Base-by-base conservation (phyloP, 2,329 filamentous ascomycete genomes). In the Neoscytalidium dimidiatum region DNA sequence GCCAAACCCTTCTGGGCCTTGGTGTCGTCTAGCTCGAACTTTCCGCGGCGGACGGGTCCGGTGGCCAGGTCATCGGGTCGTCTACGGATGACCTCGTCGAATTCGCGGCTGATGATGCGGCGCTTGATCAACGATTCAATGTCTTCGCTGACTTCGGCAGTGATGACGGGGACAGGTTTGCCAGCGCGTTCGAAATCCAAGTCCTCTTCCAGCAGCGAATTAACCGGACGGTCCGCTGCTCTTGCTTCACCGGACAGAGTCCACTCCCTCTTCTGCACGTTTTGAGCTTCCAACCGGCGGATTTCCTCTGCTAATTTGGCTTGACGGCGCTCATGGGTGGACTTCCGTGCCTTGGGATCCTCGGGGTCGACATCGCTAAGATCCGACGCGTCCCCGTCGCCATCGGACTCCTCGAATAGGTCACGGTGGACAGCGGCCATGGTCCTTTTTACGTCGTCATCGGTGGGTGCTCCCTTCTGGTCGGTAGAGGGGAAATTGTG, bases 91-190 rank as follows among this genome's bases (percentile, higher is more conserved):
- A 98, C 88, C 77, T 98, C 94, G 76, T 99, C 94, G 71, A 99
- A 98, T 71, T 97, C 91, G 68, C 90, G 89, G 0, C 91, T 89
- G 14, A 98, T 81, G 70, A 99, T 97, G 57, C 95, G 90, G 43
- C 92, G 88, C 80, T 98, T 98, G 81, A 99, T 94, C 66, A 99
- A 86, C 35, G 92, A 90, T 78, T 99, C 95, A 65, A 99, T 96
- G 71, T 89, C 89, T 77, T 97, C 94, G 62, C 89, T 96, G 44
- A 96, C 85, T 77, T 97, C 94, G 46, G 92, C 90, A 0, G 95
- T 98, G 75, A 97, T 93, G 67, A 98, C 91, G 1, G 94, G 92
- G 0, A 98, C 90, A 0, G 95, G 94, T 77, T 98, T 99, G 73
- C 95, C 95, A 23, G 92, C 88, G 71, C 96, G 89, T 79, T 99